Percentiles rank a stretch among this genome's conserved stretches.
Conservation (phyloP, 2,329 filamentous ascomycete genomes). For the Venturia asperata region DNA sequence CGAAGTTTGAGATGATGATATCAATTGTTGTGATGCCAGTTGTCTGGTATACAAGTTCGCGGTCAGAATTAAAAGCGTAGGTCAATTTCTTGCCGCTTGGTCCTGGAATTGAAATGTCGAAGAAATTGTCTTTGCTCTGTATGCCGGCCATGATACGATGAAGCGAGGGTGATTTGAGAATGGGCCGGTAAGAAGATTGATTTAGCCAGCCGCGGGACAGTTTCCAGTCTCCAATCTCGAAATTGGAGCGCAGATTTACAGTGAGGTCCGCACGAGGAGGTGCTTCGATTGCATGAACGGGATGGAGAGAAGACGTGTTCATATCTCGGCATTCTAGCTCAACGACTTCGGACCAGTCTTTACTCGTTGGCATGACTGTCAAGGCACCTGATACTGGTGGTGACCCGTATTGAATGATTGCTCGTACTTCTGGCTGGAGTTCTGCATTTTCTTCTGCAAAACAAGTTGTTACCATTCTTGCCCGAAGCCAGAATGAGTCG, state of each 20-base stretch:
- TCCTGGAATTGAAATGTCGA: background rate
- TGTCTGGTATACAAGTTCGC: constrained; percentile 24
- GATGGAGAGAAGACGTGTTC: constrained; percentile 4
- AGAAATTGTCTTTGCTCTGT: constrained; percentile 1
- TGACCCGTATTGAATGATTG: constrained; percentile 17
- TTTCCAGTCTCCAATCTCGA: constrained; percentile 14
- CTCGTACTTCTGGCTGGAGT: constrained; percentile 38
- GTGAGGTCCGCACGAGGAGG: constrained; percentile 19
- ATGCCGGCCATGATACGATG: constrained; percentile 3
- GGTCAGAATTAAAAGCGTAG: constrained; percentile 25
- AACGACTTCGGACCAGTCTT: constrained; percentile 12
- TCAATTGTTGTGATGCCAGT: constrained; percentile 10
- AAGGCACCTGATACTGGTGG: background rate
- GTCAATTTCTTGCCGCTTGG: background rate
- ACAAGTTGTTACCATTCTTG: constrained; percentile 54
- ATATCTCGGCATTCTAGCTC: constrained; percentile 13
- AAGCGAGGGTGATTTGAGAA: background rate
- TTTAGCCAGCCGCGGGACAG: constrained; percentile 5
- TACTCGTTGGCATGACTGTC: background rate
- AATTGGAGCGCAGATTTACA: background rate
- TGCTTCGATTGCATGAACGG: background rate
- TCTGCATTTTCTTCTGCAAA: constrained; percentile 48
- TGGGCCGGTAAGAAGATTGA: constrained; percentile 2
- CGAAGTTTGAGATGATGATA: constrained; percentile 14
- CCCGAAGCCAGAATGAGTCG: constrained; percentile 33